Conservation (phyloP, 1,284 basidiomycete species). For the Sanghuangporus sanghuang region DNA sequence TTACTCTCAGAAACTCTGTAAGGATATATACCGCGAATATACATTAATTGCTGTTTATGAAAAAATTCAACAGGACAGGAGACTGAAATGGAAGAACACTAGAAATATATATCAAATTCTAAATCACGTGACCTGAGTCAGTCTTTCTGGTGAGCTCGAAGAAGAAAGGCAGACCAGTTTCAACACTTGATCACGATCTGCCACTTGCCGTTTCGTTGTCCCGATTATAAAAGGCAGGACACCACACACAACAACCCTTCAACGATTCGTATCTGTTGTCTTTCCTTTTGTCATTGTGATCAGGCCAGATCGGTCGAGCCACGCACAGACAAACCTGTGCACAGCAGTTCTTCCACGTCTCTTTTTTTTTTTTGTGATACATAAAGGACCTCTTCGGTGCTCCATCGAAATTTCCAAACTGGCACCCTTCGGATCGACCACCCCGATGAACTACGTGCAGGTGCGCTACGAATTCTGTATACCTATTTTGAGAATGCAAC, state of each 20-base stretch:
- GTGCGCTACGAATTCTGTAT: conserved; percentile 29
- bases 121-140: no score
- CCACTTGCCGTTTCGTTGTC: not conserved
- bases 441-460: conserved; percentile 64
- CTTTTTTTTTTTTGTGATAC: not conserved
- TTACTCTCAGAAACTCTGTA: no score
- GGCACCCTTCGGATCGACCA: conserved; percentile 15
- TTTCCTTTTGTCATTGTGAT: not conserved
- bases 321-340: not conserved
- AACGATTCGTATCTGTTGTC: not conserved
- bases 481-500: not conserved
- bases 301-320: not conserved
- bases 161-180: not conserved
- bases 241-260: not conserved
- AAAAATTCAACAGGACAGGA: no score
- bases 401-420: not conserved
- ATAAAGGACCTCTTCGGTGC: not conserved
- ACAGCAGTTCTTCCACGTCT: not conserved
- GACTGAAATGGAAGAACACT: no score
- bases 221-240: not conserved
- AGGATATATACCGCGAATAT: no score
- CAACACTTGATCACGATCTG: conserved; percentile 1
- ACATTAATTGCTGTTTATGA: no score
- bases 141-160: no score
- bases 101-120: no score